Conservation (phyloP, 164 flowering plant species). For the Sedum album region DNA sequence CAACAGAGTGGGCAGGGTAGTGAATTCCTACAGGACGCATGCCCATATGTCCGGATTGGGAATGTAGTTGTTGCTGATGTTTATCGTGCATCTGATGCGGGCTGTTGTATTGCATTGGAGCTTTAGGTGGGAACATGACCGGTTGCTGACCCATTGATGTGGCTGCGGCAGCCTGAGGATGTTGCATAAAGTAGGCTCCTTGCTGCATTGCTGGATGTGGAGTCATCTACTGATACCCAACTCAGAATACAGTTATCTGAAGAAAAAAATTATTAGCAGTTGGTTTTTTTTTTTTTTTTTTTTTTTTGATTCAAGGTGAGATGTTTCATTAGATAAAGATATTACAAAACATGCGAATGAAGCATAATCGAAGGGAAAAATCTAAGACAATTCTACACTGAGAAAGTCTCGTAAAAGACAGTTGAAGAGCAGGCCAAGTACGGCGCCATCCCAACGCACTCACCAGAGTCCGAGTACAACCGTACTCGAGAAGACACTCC, state of each 20-base stretch:
- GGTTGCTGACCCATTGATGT: conserved; percentile 65
- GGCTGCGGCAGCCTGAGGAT: conserved; percentile 48
- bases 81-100: conserved; percentile 68
- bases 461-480: too few species aligned
- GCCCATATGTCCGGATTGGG: conserved; percentile 41
- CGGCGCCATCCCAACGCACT: too few species aligned
- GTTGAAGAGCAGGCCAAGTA: too few species aligned
- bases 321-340: too few species aligned
- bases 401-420: too few species aligned
- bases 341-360: too few species aligned
- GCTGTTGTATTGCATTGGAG: conserved; percentile 41
- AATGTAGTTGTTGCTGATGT: conserved; percentile 21
- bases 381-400: too few species aligned
- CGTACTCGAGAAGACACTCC: too few species aligned
- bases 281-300: background rate
- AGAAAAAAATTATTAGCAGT: too few species aligned
- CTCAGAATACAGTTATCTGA: background rate
- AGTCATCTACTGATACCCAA: conserved; percentile 49
- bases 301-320: too few species aligned
- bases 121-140: conserved; percentile 38
- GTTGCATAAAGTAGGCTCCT: conserved; percentile 84
- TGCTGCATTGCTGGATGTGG: conserved; percentile 74
- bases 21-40: conserved; percentile 46
- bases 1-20: conserved; percentile 46
- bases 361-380: too few species aligned